These are phyloP conservation scores for Leishmania mexicana DNA, from an alignment of 208 protist species.

Conservation along the genomic window DNA sequence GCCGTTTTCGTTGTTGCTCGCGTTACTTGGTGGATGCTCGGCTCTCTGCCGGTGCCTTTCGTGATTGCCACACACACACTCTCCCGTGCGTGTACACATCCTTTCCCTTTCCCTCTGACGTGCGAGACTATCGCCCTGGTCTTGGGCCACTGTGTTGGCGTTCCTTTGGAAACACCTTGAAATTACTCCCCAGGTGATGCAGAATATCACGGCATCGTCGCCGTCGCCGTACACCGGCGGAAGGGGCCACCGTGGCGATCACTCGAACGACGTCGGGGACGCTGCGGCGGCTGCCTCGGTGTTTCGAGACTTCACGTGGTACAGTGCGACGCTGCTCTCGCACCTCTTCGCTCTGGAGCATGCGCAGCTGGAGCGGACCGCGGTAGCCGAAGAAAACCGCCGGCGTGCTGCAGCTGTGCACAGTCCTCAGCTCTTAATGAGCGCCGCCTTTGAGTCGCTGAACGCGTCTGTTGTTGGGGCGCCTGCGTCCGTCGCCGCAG, in stretches of 20 bases:
- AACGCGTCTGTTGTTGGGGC: slow-evolving; percentile 7
- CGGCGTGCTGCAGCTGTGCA: slow-evolving; percentile 10
- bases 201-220: neutral
- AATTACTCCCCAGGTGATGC: neutral
- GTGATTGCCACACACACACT: neutral
- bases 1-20: no score
- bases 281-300: slow-evolving; percentile 10
- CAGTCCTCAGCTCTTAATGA: slow-evolving; percentile 29
- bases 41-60: neutral
- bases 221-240: slow-evolving; percentile 2
- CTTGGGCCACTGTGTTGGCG: neutral
- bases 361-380: slow-evolving; percentile 28
- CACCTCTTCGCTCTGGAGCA: slow-evolving; percentile 43
- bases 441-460: slow-evolving; percentile 16
- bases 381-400: slow-evolving; percentile 19
- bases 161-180: neutral
- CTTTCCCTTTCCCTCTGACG: no score
- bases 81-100: neutral
- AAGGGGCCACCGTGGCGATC: slow-evolving; percentile 8
- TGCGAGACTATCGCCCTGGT: neutral
- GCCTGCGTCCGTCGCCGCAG: neutral
- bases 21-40: neutral
- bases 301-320: slow-evolving; percentile 42
- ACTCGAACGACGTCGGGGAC: neutral
- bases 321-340: slow-evolving; percentile 46